Percentiles rank a stretch among this genome's conserved stretches.
Conservation (phyloP, 2,329 filamentous ascomycete species). For the Dothistroma septosporum region DNA sequence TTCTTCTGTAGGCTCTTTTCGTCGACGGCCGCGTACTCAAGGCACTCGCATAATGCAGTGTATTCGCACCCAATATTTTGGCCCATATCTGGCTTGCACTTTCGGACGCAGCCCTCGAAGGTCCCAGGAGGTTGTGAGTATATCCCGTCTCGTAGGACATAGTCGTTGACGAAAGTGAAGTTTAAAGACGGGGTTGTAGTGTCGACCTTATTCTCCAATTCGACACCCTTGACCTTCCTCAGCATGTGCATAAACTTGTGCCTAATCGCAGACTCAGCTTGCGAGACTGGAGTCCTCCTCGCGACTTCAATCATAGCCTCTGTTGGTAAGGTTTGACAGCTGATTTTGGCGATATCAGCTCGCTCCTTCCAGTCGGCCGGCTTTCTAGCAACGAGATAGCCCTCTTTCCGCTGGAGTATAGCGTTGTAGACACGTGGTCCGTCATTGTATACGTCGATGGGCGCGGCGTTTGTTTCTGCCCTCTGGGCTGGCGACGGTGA, state of each 20-base stretch:
- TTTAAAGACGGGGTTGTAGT: slow-evolving; percentile 52
- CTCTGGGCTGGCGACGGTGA: slow-evolving; percentile 11
- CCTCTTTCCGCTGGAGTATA: slow-evolving; percentile 35
- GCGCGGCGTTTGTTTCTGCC: not conserved
- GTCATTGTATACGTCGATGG: not conserved
- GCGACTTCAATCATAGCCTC: slow-evolving; percentile 36
- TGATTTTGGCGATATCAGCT: slow-evolving; percentile 26
- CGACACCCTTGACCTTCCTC: slow-evolving; percentile 27
- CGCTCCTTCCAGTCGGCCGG: slow-evolving; percentile 12
- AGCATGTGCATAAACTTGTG: slow-evolving; percentile 36
- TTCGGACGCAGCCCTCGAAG: slow-evolving; percentile 58
- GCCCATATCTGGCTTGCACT: slow-evolving; percentile 57
- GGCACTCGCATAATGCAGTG: slow-evolving; percentile 59
- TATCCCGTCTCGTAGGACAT: slow-evolving; percentile 58
- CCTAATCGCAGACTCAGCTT: slow-evolving; percentile 38
- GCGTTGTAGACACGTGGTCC: slow-evolving; percentile 40
- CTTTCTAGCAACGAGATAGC: slow-evolving; percentile 34
- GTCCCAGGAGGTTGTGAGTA: slow-evolving; percentile 55
- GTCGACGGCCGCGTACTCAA: slow-evolving; percentile 57
- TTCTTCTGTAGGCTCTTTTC: slow-evolving; percentile 35
- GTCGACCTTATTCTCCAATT: slow-evolving; percentile 55
- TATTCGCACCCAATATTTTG: slow-evolving; percentile 58
- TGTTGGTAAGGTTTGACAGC: slow-evolving; percentile 36
- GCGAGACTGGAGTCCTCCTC: slow-evolving; percentile 24
- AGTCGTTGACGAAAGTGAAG: slow-evolving; percentile 66